Evolutionary conservation across 108 stramenopile genomes (phyloP), one percentile per base, ranked within the genome.

Genomic region (Stephanodiscus minutulus): DNA sequence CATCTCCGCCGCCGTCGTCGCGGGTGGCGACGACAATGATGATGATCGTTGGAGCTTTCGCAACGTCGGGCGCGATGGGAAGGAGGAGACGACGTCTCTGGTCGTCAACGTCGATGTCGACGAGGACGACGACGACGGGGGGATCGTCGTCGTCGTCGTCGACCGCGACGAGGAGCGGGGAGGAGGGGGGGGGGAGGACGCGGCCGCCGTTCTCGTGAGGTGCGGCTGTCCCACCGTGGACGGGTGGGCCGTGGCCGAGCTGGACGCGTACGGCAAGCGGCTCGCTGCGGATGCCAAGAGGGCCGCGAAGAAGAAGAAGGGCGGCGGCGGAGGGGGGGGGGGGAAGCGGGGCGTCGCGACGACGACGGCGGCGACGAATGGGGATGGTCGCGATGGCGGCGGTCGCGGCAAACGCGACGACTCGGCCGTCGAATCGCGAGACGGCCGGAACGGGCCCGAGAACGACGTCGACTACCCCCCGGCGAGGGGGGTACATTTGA

Each of bases 181-280:
- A 7, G 35, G 39, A 11, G 10, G 39, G 39, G 8, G 7, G 56
- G n/a, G 25, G 41, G 11, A 41, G 1, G 35, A 54, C 11, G 41
- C 61, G n/a, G 58, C 10, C 39, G 22, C 36, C 4, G 35, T 57
- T 1, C n/a, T 61, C n/a, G 58, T 66, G 12, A 59, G 61, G 28
- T 80, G 79, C 60, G 61, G 61, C 8, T 80, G 79, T 64, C 62
- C 72, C 15, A 68, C 61, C 37, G 67, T 80, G 7, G 70, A 80
- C 43, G 18, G 49, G 52, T 80, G 71, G 71, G 66, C 79, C 6
- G 33, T 29, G 29, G 52, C 56, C 12, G 61, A 80, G 46, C 73
- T 41, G 60, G 67, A 68, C 11, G 35, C 27, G 25, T 49, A 46
- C 28, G 24, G 63, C 12, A 72, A 80, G 39, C 50, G 66, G 31